Base-by-base conservation (phyloP, 1,284 basidiomycete genomes). In the Abortiporus biennis region DNA sequence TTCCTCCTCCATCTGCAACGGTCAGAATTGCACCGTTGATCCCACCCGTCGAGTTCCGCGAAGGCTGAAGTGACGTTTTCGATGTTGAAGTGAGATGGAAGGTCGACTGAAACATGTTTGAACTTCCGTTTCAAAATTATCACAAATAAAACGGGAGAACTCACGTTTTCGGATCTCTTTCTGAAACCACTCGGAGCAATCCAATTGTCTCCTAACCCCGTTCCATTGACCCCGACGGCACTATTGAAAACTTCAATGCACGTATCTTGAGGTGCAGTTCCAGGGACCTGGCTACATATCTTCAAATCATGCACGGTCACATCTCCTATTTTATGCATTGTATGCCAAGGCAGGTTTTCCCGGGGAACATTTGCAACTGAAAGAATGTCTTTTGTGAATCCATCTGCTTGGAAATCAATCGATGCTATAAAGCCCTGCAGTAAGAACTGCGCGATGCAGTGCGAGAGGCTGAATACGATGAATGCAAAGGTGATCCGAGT, bases 391-490 rank as follows among this genome's bases (percentile, higher is more conserved):
- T 57, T 54, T 11, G 72, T 56, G 24, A 76, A 50, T 4, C 52
- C 43, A 41, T 57, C 54, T 47, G 71, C 71, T 29, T 67, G 55
- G 13, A 63, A 52, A 52, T 80, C 75, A 45, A 71, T 49, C 22
- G 63, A 63, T 53, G 67, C 71, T 5, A 76, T 60, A 24, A 76
- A 61, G 1, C 72, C 67, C 50, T 78, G 75, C 13, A 76, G 62
- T 40, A 73, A 51, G 6, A 56, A 57, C 39, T 65, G 64, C 6
- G 56, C 54, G 25, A 65, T 50, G 42, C 62, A 66, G 43, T 58
- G 55, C 12, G 57, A 32, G 39, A 64, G 54, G 21, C 58, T 58
- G 24, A 65, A 50, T 3, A 74, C 48, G 51, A 80, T 72, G 61
- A 78, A 79, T 3, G 66, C 56, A 25, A 65, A 54, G 9, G 74